Evolutionary conservation across 2,329 filamentous ascomycete species (phyloP).

Genomic region (Colletotrichum sp.): DNA sequence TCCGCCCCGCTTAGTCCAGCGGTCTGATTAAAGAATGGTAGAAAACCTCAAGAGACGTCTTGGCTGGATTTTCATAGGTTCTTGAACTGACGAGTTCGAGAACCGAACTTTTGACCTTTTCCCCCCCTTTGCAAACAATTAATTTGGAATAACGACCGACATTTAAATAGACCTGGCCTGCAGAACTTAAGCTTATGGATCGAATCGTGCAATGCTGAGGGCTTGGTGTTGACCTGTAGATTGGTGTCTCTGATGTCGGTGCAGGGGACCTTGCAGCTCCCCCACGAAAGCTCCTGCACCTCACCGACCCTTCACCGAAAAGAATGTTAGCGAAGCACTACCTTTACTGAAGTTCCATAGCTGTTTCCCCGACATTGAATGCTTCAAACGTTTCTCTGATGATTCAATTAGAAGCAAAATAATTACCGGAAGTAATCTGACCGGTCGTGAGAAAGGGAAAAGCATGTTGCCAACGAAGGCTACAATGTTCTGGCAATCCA

Average conservation of each 20-base stretch:
- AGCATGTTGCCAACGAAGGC: neutral
- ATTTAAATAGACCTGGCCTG: neutral
- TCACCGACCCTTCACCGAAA: neutral
- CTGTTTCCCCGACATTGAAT: neutral
- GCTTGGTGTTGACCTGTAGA: neutral
- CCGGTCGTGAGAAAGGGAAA: neutral
- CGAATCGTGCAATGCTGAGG: neutral
- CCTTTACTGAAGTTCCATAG: neutral
- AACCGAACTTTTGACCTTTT: neutral
- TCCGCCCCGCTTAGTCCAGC: neutral
- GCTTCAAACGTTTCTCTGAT: too few species aligned
- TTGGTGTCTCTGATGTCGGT: neutral
- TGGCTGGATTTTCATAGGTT: neutral
- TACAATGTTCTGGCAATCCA: neutral
- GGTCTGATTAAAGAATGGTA: neutral
- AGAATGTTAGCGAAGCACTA: neutral
- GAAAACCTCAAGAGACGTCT: neutral
- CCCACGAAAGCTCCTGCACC: conserved; percentile 3
- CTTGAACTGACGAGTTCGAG: neutral
- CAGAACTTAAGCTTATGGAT: neutral
- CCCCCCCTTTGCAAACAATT: neutral
- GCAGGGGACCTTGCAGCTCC: neutral
- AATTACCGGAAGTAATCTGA: accelerated
- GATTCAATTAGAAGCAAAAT: neutral
- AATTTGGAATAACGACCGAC: neutral